Evolutionary conservation across 352 stramenopile genomes (phyloP), one percentile per base, ranked within the genome.

Genomic region (Pythium grandisporangium): DNA sequence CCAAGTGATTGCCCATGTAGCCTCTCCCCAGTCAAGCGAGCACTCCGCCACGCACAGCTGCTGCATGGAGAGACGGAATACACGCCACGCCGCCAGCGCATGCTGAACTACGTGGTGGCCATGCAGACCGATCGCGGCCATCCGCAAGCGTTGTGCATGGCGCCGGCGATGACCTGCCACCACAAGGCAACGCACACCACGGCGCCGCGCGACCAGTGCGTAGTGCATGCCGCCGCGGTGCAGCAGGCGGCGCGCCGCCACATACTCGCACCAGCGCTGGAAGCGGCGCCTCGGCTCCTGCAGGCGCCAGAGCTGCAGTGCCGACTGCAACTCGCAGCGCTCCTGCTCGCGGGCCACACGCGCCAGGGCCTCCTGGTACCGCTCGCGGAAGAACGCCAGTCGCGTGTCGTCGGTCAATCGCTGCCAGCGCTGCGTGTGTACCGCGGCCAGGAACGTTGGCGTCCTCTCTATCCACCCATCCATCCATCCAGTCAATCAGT

Each of bases 361-460:
- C 3, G 58, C 42, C 19, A 63, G 61, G 2, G 66, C 69, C 14
- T 75, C 51, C 0, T 53, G 6, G 47, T 79, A 79, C 34, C 76
- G 29, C 16, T 70, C 60, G 25, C 54, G 61, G 35, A 74, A 82
- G 49, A 73, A 83, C 2, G 46, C 32, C 2, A 85, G 55, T 0
- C 69, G 66, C 40, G 61, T 80, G 43, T 85, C 72, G 34, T 83
- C 72, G 0, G 70, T 77, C 5, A 85, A 45, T 4, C 66, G 61
- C 10, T 59, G 55, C 68, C 68, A 85, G 40, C 64, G 77, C 16
- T 69, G 52, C 7, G 35, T 47, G 33, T 61, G 66, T 14, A 85
- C 11, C 0, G 49, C 37, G 10, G 50, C 23, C 2, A 66, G 32
- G 12, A 84, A 29, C 36, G 57, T 47, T 27, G 51, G 6, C 7